Evolutionary conservation across 2,329 filamentous ascomycete genomes (phyloP).

Genomic region (Pseudocercospora fijiensis): DNA sequence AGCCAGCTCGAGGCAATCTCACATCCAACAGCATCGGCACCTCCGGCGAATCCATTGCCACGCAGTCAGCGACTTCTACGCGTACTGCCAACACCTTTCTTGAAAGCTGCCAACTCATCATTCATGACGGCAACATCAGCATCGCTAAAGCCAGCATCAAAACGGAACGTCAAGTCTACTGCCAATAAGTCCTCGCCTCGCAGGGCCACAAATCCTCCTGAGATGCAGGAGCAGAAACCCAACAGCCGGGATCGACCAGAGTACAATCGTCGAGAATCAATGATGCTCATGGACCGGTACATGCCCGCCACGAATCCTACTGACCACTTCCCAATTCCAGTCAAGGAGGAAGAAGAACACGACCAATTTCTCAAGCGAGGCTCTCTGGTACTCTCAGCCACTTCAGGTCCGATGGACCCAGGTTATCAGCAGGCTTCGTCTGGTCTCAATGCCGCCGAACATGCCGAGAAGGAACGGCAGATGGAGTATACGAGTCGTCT

Average conservation of each 20-base stretch:
- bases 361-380: conserved; percentile 19
- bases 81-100: conserved; percentile 81
- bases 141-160: conserved; percentile 39
- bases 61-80: conserved; percentile 89
- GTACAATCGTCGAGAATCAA: conserved; percentile 45
- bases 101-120: conserved; percentile 91
- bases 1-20: conserved; percentile 80
- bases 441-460: conserved; percentile 51
- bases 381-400: conserved; percentile 36
- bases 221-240: conserved; percentile 25
- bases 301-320: conserved; percentile 41
- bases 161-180: conserved; percentile 25
- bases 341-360: conserved; percentile 26
- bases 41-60: conserved; percentile 81
- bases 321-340: conserved; percentile 34
- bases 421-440: conserved; percentile 45
- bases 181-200: conserved; percentile 20
- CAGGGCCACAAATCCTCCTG: conserved; percentile 17
- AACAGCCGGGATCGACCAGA: conserved; percentile 32
- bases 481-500: conserved; percentile 77
- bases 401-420: conserved; percentile 38
- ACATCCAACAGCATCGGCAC: conserved; percentile 48
- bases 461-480: conserved; percentile 70
- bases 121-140: conserved; percentile 89
- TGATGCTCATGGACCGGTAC: conserved; percentile 52